These are phyloP conservation scores for Croton laevigatus DNA, from an alignment of 441 rosid species.

Conservation along the genomic window DNA sequence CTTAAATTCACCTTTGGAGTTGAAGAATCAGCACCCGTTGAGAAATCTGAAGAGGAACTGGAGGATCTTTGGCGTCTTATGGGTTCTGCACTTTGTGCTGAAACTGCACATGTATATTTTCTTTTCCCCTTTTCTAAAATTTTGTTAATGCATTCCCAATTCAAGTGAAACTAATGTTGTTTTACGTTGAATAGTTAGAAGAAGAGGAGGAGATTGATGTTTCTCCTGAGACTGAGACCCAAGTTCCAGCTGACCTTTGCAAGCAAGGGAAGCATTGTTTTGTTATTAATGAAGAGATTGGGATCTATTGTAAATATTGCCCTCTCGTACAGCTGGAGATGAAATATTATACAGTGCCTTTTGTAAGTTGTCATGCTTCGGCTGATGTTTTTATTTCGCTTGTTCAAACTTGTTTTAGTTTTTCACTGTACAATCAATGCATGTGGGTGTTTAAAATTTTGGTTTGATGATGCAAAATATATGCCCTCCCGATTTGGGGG, in stretches of 20 bases:
- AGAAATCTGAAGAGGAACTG: constrained; percentile 45
- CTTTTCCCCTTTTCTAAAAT: not conserved
- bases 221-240: constrained; percentile 10
- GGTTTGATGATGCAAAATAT: not conserved
- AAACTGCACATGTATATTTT: constrained; percentile 27
- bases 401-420: not conserved
- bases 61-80: constrained; percentile 54
- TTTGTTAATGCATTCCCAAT: not conserved
- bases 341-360: constrained; percentile 37
- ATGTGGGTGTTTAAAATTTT: not conserved
- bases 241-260: constrained; percentile 24
- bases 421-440: not conserved
- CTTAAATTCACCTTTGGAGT: constrained; percentile 40
- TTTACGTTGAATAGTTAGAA: constrained; percentile 21
- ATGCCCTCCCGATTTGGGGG: not conserved
- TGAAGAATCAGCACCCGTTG: constrained; percentile 34
- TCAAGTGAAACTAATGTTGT: not conserved
- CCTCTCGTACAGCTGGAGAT: constrained; percentile 48
- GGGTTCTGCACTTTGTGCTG: constrained; percentile 34
- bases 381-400: not conserved
- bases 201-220: constrained; percentile 19
- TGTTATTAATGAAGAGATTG: constrained; percentile 61
- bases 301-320: constrained; percentile 55
- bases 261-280: constrained; percentile 42
- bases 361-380: constrained; percentile 41